These are phyloP conservation scores for Apiosordaria backusii DNA, from an alignment of 495 filamentous ascomycete species.

Conservation along the genomic window DNA sequence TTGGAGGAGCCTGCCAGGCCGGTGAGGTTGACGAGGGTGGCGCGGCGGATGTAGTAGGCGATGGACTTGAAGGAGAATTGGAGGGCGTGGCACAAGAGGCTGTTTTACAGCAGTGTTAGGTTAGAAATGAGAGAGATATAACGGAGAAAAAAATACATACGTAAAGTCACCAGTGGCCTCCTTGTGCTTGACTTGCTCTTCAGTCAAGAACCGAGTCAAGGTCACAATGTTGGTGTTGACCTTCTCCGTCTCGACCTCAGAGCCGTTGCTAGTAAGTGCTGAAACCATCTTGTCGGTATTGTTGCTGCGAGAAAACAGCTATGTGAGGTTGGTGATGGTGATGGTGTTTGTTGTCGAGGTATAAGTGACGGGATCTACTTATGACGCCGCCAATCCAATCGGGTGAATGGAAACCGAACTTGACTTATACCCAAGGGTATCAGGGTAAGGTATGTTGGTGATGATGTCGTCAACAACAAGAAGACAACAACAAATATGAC, in stretches of 20 bases:
- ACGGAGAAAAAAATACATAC: slow-evolving; percentile 45
- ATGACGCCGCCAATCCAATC: slow-evolving; percentile 3
- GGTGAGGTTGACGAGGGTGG: slow-evolving; percentile 93
- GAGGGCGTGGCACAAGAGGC: slow-evolving; percentile 91
- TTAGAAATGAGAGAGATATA: not conserved
- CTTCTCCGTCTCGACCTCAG: slow-evolving; percentile 54
- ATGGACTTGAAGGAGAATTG: slow-evolving; percentile 99
- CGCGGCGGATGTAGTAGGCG: slow-evolving; percentile 97
- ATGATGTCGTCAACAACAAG: not conserved
- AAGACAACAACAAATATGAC: not conserved
- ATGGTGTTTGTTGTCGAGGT: not conserved
- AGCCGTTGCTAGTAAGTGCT: slow-evolving; percentile 35
- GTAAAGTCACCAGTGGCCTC: slow-evolving; percentile 99
- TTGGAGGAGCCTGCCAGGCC: slow-evolving; percentile 94
- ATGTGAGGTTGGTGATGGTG: not conserved
- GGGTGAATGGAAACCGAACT: slow-evolving; percentile 5
- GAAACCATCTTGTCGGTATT: slow-evolving; percentile 19
- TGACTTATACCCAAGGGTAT: not conserved
- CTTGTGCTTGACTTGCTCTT: slow-evolving; percentile 88
- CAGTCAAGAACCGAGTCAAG: slow-evolving; percentile 89
- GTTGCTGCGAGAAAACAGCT: not conserved
- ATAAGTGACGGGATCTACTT: not conserved
- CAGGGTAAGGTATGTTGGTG: not conserved
- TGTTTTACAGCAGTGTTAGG: slow-evolving; percentile 40
- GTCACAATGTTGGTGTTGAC: slow-evolving; percentile 96